Percentiles rank a stretch among this genome's conserved stretches.
These are phyloP conservation scores for Linderniella brevidens DNA, from an alignment of 257 asterid genomes.

Conservation along the genomic window DNA sequence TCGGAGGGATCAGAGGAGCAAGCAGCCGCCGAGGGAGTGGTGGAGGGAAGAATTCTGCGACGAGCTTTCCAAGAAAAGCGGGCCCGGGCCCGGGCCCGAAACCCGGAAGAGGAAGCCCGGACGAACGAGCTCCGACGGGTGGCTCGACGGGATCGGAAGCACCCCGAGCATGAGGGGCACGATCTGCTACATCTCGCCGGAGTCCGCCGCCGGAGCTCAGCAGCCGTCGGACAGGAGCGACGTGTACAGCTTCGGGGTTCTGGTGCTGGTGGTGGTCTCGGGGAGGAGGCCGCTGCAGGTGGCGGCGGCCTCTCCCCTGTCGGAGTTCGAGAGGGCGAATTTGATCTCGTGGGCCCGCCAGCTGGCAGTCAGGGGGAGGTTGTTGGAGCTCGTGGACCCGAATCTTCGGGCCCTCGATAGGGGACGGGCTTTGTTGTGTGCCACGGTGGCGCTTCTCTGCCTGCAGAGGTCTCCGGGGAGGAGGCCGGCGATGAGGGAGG, in stretches of 20 bases:
- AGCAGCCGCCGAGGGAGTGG: conserved; percentile 68
- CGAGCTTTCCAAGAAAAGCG: conserved; percentile 56
- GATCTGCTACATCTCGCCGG: conserved; percentile 84
- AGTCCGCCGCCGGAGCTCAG: conserved; percentile 61
- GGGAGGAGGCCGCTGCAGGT: conserved; percentile 94
- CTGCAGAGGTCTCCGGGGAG: conserved; percentile 58
- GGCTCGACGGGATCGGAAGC: conserved; percentile 79
- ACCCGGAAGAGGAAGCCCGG: conserved; percentile 45
- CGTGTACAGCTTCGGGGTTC: conserved; percentile 82
- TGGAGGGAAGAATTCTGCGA: conserved; percentile 96
- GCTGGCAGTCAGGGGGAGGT: conserved; percentile 56
- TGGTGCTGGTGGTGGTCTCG: conserved; percentile 53
- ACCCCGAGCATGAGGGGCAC: conserved; percentile 98
- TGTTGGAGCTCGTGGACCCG: conserved; percentile 67
- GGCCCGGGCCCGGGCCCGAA: conserved; percentile 24
- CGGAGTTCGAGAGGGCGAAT: conserved; percentile 87
- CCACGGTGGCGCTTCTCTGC: conserved; percentile 67
- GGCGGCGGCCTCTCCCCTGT: conserved; percentile 77
- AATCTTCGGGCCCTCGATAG: conserved; percentile 31
- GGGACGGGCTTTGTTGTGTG: conserved; percentile 51
- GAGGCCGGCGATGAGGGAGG: conserved; percentile 66
- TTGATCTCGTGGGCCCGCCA: conserved; percentile 85
- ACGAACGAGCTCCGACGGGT: conserved; percentile 56
- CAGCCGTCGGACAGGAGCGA: conserved; percentile 65
- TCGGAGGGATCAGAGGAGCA: conserved; percentile 28